Base-by-base conservation (phyloP, 805 yeast genomes). In the Tetrapisispora namnaoensis region DNA sequence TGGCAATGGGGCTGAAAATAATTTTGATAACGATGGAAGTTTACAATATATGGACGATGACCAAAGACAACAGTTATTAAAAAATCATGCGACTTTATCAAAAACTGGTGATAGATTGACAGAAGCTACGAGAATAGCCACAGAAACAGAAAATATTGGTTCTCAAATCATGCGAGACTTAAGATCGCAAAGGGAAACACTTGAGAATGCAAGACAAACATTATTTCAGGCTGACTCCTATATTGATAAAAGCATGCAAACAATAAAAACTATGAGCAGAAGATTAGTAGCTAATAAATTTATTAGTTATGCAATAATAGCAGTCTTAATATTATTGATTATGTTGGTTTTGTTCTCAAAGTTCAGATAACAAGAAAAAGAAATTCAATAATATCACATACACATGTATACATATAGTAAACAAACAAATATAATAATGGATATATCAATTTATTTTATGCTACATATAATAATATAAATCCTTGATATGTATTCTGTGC, bases 111-210 rank as follows among this genome's bases (percentile, higher is more conserved):
- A 90, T 53, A 76, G 96, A 57, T 73, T 93, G 44, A 76, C 83
- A 51, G 97, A 93, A 43, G 83, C 93, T 20, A 95, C 91, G 53
- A 75, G 97, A 56, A 74, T 89, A 2, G 99, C 98, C 7, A 72
- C 85, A 46, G 99, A 93, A 57, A 89, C 99, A 0, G 99, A 93
- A 67, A 74, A 75, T 32, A 80, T 93, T 46, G 99, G 99, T 1
- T 87, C 96, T 14, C 83, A 85, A 55, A 93, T 93, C 46, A 75
- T 93, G 69, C 81, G 80, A 58, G 96, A 91, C 63, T 71, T 93
- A 55, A 76, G 96, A 52, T 83, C 95, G 24, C 99, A 93, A 70
- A 74, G 99, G 50, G 99, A 93, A 60, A 97, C 95, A 61, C 78
- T 93, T 41, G 71, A 79, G 47, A 88, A 90, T 58, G 80, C 96